Evolutionary conservation across 129 eudicot species (phyloP).

Genomic region (Flaveria trinervia): DNA sequence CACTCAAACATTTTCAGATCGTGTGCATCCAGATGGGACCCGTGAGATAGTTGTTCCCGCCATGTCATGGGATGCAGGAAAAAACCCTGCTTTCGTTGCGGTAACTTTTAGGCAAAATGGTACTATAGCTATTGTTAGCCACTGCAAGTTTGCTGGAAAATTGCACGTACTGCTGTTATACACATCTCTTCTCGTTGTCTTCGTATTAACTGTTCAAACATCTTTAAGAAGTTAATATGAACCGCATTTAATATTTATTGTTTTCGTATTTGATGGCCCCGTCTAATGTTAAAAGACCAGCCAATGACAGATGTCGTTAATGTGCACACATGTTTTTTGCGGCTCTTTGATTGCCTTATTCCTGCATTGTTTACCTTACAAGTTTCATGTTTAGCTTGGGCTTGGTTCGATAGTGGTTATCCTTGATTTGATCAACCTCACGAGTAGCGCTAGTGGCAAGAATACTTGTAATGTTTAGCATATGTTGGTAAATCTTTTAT

Average conservation of each 20-base stretch:
- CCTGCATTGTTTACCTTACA: too few relatives aligned
- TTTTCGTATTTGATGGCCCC: too few relatives aligned
- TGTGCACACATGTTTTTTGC: too few relatives aligned
- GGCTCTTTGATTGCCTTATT: too few relatives aligned
- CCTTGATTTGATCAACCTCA: too few relatives aligned
- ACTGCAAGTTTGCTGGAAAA: slow-evolving; percentile 52
- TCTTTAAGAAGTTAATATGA: slow-evolving; percentile 40
- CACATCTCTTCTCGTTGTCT: slow-evolving; percentile 34
- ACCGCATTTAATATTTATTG: background rate
- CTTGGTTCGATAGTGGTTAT: too few relatives aligned
- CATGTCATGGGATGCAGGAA: slow-evolving; percentile 59
- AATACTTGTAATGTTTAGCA: too few relatives aligned
- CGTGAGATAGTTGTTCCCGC: slow-evolving; percentile 60
- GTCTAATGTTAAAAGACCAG: too few relatives aligned
- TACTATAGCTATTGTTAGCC: slow-evolving; percentile 39
- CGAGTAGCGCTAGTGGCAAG: too few relatives aligned
- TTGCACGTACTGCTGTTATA: slow-evolving; percentile 46
- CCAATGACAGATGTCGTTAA: too few relatives aligned
- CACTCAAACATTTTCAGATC: slow-evolving; percentile 45
- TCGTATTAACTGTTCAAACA: slow-evolving; percentile 40
- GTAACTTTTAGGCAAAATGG: slow-evolving; percentile 51
- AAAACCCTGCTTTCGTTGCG: slow-evolving; percentile 53
- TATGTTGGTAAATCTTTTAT: too few relatives aligned
- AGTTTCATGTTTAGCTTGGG: too few relatives aligned
- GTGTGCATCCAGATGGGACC: slow-evolving; percentile 53